These are phyloP conservation scores for Phytophthora rubi DNA, from an alignment of 352 stramenopile species.

Conservation along the genomic window DNA sequence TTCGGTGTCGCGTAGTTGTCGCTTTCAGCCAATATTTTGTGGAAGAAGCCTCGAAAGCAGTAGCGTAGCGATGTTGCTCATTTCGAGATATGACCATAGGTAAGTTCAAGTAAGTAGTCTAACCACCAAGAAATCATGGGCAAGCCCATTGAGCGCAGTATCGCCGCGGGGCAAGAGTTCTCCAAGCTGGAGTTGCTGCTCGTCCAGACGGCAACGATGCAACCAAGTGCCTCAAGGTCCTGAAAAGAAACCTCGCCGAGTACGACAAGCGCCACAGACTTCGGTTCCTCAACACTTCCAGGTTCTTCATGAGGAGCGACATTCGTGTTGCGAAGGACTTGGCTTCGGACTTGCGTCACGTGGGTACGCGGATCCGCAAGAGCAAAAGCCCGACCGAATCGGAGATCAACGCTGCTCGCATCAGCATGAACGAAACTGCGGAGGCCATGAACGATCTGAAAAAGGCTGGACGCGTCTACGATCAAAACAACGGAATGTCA, in stretches of 20 bases:
- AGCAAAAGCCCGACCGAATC: conserved; percentile 30
- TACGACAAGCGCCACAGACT: conserved; percentile 35
- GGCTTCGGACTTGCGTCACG: conserved; percentile 26
- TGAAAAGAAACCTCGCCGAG: conserved; percentile 33
- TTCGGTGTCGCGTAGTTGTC: neutral
- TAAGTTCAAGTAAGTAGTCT: neutral
- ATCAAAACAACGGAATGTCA: conserved; percentile 31
- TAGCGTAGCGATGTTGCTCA: conserved; percentile 5
- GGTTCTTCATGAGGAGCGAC: conserved; percentile 38
- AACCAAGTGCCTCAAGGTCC: conserved; percentile 24
- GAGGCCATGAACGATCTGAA: conserved; percentile 45
- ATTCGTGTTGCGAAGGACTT: conserved; percentile 36
- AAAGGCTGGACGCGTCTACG: conserved; percentile 32
- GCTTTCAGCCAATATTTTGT: conserved; percentile 3
- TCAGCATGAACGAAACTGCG: conserved; percentile 30
- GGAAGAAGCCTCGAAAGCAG: neutral
- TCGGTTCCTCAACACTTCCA: conserved; percentile 31
- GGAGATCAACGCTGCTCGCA: conserved; percentile 33
- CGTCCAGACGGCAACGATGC: conserved; percentile 24
- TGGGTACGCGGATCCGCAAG: conserved; percentile 31
- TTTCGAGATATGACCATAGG: conserved; percentile 11
- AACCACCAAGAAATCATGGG: conserved; percentile 11
- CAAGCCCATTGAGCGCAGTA: conserved; percentile 12
- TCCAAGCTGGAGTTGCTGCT: conserved; percentile 27
- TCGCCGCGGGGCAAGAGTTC: conserved; percentile 27